Conservation (phyloP, 768 basidiomycete genomes). For the Pleurotus platypus region DNA sequence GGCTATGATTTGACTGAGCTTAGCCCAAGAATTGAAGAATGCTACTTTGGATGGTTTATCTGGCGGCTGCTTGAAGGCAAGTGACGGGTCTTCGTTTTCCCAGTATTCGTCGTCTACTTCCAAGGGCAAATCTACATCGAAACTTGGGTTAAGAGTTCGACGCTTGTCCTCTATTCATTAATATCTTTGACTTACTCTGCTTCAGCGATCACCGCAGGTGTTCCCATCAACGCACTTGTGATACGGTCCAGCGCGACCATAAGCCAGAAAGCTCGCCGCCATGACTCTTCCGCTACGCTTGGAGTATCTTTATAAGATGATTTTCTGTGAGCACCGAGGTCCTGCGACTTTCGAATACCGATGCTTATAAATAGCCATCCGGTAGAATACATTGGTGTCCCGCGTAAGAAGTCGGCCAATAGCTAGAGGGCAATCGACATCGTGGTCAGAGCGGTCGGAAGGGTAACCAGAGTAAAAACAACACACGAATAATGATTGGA, state of each 20-base stretch:
- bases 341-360: slow-evolving; percentile 63
- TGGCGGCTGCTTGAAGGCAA: slow-evolving; percentile 63
- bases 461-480: slow-evolving; percentile 8
- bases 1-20: slow-evolving; percentile 59
- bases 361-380: slow-evolving; percentile 53
- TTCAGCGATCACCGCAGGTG: slow-evolving; percentile 53
- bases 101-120: slow-evolving; percentile 85
- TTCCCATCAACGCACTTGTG: slow-evolving; percentile 48
- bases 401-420: slow-evolving; percentile 51
- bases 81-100: slow-evolving; percentile 46
- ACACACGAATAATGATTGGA: slow-evolving; percentile 53
- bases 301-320: slow-evolving; percentile 46
- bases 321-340: slow-evolving; percentile 73
- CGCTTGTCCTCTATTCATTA: slow-evolving; percentile 8
- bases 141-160: slow-evolving; percentile 40
- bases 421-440: slow-evolving; percentile 30
- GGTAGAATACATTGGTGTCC: slow-evolving; percentile 42
- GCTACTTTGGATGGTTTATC: slow-evolving; percentile 52
- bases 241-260: slow-evolving; percentile 60
- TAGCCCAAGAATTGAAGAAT: slow-evolving; percentile 50
- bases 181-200: slow-evolving; percentile 52
- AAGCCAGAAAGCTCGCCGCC: slow-evolving; percentile 79
- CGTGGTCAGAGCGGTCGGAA: not conserved
- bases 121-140: slow-evolving; percentile 77
- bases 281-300: slow-evolving; percentile 61